phyloP scores from a whole-genome alignment of 2,329 filamentous ascomycete genomes.

The Aspergillus transmontanensis region DNA sequence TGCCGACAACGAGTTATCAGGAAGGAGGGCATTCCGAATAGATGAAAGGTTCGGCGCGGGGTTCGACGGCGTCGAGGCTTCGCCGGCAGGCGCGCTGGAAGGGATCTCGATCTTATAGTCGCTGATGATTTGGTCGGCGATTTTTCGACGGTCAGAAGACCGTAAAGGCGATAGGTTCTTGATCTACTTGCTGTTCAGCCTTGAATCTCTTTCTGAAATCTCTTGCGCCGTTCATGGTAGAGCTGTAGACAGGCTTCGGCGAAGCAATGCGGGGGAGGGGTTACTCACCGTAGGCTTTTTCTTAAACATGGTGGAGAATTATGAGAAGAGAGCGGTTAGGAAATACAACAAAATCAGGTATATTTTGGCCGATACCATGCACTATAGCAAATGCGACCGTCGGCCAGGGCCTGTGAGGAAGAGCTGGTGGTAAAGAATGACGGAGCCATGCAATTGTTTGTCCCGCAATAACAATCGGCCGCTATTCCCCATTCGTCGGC shows the following conservation, averaged over 20 bases:
- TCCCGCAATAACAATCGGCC: conserved; percentile 27
- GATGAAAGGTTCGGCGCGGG: conserved; percentile 51
- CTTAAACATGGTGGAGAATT: conserved; percentile 58
- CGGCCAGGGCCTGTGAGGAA: background rate
- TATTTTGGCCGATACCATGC: background rate
- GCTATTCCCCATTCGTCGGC: conserved; percentile 15
- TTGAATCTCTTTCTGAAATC: background rate
- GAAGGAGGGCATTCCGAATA: conserved; percentile 62
- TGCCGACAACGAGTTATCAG: conserved; percentile 64
- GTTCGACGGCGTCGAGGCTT: conserved; percentile 43
- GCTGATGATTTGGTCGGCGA: conserved; percentile 67
- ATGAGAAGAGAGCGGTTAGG: background rate
- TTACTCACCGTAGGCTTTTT: conserved; percentile 60
- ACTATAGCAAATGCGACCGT: background rate
- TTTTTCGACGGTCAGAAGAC: conserved; percentile 67
- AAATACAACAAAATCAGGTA: background rate
- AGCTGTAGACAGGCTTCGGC: conserved; percentile 14
- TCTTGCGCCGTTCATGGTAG: background rate
- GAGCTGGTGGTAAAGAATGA: conserved; percentile 3
- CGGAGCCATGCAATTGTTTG: background rate
- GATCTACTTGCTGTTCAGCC: conserved; percentile 47
- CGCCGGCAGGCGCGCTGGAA: conserved; percentile 31
- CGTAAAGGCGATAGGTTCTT: conserved; percentile 68
- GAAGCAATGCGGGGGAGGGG: conserved; percentile 31
- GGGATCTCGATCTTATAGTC: conserved; percentile 59